Conservation (phyloP, 2,329 filamentous ascomycete genomes). For the Tolypocladium endophyticum region DNA sequence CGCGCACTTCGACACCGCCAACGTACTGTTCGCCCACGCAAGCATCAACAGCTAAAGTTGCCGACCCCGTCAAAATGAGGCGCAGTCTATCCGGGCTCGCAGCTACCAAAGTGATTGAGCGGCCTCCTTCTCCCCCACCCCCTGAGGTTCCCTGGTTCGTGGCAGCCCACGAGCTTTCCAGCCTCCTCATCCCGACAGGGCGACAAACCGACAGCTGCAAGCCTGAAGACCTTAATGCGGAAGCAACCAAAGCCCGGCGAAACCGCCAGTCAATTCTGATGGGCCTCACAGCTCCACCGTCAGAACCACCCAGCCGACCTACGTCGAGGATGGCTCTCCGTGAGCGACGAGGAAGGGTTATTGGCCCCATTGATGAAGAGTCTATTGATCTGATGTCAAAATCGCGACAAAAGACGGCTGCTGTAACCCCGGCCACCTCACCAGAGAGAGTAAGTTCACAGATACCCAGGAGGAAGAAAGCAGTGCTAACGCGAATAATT, state of each 20-base stretch:
- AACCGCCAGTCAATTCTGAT: slow-evolving; percentile 50
- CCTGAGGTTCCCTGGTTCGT: slow-evolving; percentile 79
- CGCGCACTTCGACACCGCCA: slow-evolving; percentile 45
- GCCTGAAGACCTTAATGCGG: slow-evolving; percentile 66
- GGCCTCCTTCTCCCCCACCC: slow-evolving; percentile 54
- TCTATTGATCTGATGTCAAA: slow-evolving; percentile 15
- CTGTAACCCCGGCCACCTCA: slow-evolving; percentile 32
- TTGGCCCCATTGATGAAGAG: slow-evolving; percentile 41
- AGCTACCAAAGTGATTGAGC: slow-evolving; percentile 11
- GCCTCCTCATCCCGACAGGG: slow-evolving; percentile 66
- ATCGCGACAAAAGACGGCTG: slow-evolving; percentile 52
- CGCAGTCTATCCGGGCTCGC: slow-evolving; percentile 49
- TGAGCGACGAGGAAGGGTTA: slow-evolving; percentile 52
- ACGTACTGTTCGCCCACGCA: slow-evolving; percentile 84
- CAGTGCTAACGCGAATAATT: background rate
- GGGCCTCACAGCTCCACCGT: slow-evolving; percentile 14
- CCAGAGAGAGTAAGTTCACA: slow-evolving; percentile 16
- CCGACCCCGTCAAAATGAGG: slow-evolving; percentile 55
- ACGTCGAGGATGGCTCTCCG: slow-evolving; percentile 62
- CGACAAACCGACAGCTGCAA: slow-evolving; percentile 67
- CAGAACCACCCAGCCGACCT: slow-evolving; percentile 26
- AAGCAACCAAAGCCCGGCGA: slow-evolving; percentile 50
- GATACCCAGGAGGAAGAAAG: background rate
- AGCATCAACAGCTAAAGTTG: slow-evolving; percentile 72
- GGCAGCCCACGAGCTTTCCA: slow-evolving; percentile 74